These are phyloP conservation scores for Amanita exitialis DNA, from an alignment of 768 basidiomycete genomes.

Conservation along the genomic window DNA sequence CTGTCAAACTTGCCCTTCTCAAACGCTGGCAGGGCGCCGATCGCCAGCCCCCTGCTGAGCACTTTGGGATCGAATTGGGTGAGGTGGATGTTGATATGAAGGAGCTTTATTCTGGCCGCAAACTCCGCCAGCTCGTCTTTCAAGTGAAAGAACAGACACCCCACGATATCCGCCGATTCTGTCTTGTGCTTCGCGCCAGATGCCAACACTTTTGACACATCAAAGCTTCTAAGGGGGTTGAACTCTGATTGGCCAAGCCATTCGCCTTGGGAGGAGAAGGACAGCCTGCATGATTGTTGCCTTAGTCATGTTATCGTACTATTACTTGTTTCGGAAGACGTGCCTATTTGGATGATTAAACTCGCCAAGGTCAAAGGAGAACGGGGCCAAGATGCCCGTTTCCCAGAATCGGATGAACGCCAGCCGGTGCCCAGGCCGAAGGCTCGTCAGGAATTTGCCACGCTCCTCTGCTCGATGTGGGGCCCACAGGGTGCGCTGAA, in stretches of 20 bases:
- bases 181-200: slow-evolving; percentile 25
- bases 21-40: slow-evolving; percentile 26
- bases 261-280: slow-evolving; percentile 32
- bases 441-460: slow-evolving; percentile 26
- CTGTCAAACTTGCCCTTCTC: slow-evolving; percentile 27
- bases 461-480: slow-evolving; percentile 28
- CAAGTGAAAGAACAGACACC: slow-evolving; percentile 34
- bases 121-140: slow-evolving; percentile 30
- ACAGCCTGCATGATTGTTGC: slow-evolving; percentile 18
- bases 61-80: slow-evolving; percentile 30
- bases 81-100: slow-evolving; percentile 26
- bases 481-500: slow-evolving; percentile 22
- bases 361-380: slow-evolving; percentile 19
- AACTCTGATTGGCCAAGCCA: slow-evolving; percentile 33
- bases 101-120: slow-evolving; percentile 23
- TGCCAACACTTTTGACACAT: slow-evolving; percentile 27
- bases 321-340: background rate
- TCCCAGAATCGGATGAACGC: slow-evolving; percentile 25
- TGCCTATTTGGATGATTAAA: slow-evolving; percentile 31
- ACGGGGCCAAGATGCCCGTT: slow-evolving; percentile 29
- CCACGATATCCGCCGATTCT: slow-evolving; percentile 26
- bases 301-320: background rate
- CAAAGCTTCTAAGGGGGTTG: slow-evolving; percentile 41
- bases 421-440: slow-evolving; percentile 31
- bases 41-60: slow-evolving; percentile 30